A percentile compares a stretch with the other conserved stretches of the same genome.
These are phyloP conservation scores for Pythium scleroteichum DNA, from an alignment of 352 stramenopile species.

Conservation along the genomic window DNA sequence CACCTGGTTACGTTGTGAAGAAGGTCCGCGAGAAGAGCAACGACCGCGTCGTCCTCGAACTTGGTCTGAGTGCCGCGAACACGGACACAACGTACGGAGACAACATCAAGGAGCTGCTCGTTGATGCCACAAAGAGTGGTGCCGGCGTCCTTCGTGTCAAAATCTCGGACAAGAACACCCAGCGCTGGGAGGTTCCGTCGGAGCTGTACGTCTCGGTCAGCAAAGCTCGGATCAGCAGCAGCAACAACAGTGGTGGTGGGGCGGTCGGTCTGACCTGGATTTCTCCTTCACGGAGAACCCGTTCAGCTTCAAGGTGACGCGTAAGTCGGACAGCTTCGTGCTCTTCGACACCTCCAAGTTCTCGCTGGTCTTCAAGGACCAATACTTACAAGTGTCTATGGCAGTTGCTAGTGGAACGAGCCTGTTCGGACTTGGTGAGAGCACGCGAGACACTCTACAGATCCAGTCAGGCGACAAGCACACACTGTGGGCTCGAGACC, in stretches of 20 bases:
- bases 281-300: constrained; percentile 39
- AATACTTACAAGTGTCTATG: constrained; percentile 58
- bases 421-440: constrained; percentile 56
- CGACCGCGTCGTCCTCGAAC: constrained; percentile 33
- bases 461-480: constrained; percentile 41
- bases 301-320: constrained; percentile 41
- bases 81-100: constrained; percentile 25
- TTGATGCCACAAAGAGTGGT: constrained; percentile 37
- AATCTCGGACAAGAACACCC: constrained; percentile 52
- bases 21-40: constrained; percentile 27
- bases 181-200: constrained; percentile 52
- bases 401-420: constrained; percentile 21
- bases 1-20: constrained; percentile 39
- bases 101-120: constrained; percentile 41
- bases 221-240: neutral
- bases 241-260: neutral
- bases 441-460: constrained; percentile 34
- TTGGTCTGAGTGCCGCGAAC: constrained; percentile 27
- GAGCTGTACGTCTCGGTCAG: constrained; percentile 36
- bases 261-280: neutral
- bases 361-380: constrained; percentile 40
- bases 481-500: constrained; percentile 47
- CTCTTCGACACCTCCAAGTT: constrained; percentile 52
- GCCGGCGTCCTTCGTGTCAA: constrained; percentile 37
- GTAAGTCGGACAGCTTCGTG: constrained; percentile 36